These are phyloP conservation scores for Gnetum montanum DNA, from an alignment of 75 land plant genomes.

Conservation along the genomic window DNA sequence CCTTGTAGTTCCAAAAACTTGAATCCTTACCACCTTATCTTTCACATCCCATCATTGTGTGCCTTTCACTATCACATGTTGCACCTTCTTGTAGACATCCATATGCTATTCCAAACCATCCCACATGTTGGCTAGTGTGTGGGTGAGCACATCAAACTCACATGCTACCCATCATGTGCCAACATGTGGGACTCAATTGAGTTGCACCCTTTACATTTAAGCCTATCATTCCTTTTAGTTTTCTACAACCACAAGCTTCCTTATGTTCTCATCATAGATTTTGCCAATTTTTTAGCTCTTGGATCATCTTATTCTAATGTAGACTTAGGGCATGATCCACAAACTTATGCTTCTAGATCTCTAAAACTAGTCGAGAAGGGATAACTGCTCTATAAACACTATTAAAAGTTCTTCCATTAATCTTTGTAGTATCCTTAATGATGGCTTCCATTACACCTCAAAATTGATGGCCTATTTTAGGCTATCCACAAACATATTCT, in stretches of 20 bases:
- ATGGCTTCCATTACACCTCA: slow-evolving; percentile 49
- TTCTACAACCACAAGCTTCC: slow-evolving; percentile 56
- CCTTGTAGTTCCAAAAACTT: too few relatives aligned
- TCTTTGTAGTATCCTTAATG: slow-evolving; percentile 52
- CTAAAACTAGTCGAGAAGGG: slow-evolving; percentile 63
- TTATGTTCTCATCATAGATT: slow-evolving; percentile 53
- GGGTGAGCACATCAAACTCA: too few relatives aligned
- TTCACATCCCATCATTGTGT: too few relatives aligned
- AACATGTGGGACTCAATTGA: too few relatives aligned
- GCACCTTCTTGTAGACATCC: too few relatives aligned
- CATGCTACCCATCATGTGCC: too few relatives aligned
- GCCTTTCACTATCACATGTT: too few relatives aligned
- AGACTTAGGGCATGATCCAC: slow-evolving; percentile 47
- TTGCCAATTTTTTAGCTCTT: slow-evolving; percentile 66
- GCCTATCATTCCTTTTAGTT: slow-evolving; percentile 67
- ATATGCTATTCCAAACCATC: too few relatives aligned
- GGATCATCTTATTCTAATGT: slow-evolving; percentile 63
- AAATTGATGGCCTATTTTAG: slow-evolving; percentile 52
- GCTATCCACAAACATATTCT: slow-evolving; percentile 52
- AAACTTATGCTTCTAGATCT: slow-evolving; percentile 55
- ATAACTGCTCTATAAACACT: slow-evolving; percentile 61
- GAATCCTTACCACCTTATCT: too few relatives aligned
- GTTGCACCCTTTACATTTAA: too few relatives aligned
- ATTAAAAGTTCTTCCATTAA: slow-evolving; percentile 61
- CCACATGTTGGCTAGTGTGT: too few relatives aligned